Conservation (phyloP, 1,139 yeast species). For the Kluyveromyces sp. region DNA sequence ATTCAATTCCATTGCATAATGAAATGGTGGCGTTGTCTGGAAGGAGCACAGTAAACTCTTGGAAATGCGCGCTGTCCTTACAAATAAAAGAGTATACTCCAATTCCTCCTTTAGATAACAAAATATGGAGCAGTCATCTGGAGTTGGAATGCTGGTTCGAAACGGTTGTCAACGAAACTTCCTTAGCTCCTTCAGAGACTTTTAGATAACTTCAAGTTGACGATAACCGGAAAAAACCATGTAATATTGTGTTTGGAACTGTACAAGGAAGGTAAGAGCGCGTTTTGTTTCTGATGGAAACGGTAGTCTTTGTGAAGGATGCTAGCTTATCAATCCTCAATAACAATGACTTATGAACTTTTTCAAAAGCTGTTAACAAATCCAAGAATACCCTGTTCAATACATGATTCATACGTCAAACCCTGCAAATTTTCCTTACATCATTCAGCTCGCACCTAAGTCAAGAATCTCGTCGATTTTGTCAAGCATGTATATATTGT, state of each 20-base stretch:
- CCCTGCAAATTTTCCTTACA: slow-evolving; percentile 8
- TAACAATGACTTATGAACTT: slow-evolving; percentile 7
- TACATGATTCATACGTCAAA: slow-evolving; percentile 12
- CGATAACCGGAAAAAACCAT: slow-evolving; percentile 10
- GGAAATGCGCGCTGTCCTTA: slow-evolving; percentile 10
- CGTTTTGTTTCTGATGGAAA: slow-evolving; percentile 11
- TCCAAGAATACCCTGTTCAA: slow-evolving; percentile 11
- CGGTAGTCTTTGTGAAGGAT: slow-evolving; percentile 7
- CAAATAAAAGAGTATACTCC: slow-evolving; percentile 8
- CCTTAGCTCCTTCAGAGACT: slow-evolving; percentile 6
- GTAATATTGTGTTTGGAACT: slow-evolving; percentile 8
- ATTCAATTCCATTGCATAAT: slow-evolving; percentile 11
- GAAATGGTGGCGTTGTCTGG: slow-evolving; percentile 9
- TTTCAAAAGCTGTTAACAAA: slow-evolving; percentile 9
- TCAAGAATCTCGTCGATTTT: slow-evolving; percentile 9
- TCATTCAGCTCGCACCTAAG: slow-evolving; percentile 9
- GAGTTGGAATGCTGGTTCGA: slow-evolving; percentile 8
- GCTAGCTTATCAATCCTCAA: slow-evolving; percentile 13
- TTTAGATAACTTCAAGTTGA: slow-evolving; percentile 10
- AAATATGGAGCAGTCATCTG: slow-evolving; percentile 11
- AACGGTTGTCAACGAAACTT: slow-evolving; percentile 9
- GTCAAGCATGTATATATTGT: slow-evolving; percentile 8
- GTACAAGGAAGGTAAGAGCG: slow-evolving; percentile 8
- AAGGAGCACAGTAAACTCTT: slow-evolving; percentile 10
- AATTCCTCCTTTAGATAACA: slow-evolving; percentile 12